Conservation (phyloP, 225 moss, liverwort and hornwort species). For the Physcomitrium patens region DNA sequence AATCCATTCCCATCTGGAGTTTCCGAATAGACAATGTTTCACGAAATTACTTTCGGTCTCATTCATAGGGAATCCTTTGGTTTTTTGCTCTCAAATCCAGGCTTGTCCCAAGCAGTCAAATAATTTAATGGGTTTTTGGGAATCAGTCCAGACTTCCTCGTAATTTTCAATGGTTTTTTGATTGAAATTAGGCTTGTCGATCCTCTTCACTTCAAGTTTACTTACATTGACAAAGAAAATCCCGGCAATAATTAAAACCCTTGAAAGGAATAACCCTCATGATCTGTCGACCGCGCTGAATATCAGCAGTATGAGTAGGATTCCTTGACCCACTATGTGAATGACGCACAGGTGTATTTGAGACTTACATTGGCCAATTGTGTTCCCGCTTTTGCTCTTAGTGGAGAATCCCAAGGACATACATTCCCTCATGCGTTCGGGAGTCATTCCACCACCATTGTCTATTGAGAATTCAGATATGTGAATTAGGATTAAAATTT, state of each 20-base stretch:
- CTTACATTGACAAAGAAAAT: neutral
- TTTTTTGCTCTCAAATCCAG: too few species aligned
- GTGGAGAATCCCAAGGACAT: slow-evolving; percentile 77
- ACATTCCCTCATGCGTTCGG: slow-evolving; percentile 73
- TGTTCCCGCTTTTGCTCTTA: slow-evolving; percentile 60
- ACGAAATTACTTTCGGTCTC: neutral
- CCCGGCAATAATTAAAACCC: neutral
- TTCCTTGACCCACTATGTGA: neutral
- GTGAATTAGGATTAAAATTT: neutral
- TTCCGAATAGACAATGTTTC: neutral
- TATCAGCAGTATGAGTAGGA: neutral
- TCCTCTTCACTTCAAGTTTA: neutral
- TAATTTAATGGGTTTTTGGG: too few species aligned
- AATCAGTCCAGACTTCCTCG: too few species aligned
- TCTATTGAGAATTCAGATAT: slow-evolving; percentile 37
- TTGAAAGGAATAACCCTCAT: neutral
- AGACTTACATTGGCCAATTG: slow-evolving; percentile 71
- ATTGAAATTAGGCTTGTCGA: neutral
- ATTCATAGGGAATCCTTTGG: neutral
- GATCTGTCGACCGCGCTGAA: neutral
- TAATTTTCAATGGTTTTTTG: neutral
- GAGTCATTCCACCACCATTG: slow-evolving; percentile 81
- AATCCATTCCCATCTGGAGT: slow-evolving; percentile 75
- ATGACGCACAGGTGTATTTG: neutral
- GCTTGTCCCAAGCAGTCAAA: too few species aligned